phyloP scores from a whole-genome alignment of 164 flowering plant genomes.

The Vitis amurensis region DNA sequence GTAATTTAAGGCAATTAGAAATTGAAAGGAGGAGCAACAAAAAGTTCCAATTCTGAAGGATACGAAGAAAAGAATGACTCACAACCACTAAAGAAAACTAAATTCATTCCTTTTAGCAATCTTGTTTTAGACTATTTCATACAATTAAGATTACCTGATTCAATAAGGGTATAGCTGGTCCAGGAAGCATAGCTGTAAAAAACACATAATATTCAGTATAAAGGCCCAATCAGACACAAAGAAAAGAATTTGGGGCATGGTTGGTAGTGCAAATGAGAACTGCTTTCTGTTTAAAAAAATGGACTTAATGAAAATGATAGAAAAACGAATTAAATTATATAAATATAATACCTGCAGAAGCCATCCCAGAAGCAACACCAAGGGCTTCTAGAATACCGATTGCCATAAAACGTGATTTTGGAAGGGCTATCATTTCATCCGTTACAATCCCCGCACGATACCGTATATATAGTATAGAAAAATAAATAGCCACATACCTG shows the following conservation, averaged over 20 bases:
- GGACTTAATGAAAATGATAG: too few relatives aligned
- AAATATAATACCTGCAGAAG: conserved; percentile 62
- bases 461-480: conserved; percentile 50
- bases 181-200: conserved; percentile 89
- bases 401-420: conserved; percentile 56
- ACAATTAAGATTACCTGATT: conserved; percentile 57
- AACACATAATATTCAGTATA: conserved; percentile 8
- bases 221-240: background rate
- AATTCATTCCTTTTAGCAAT: background rate
- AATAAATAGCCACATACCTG: conserved; percentile 80
- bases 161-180: conserved; percentile 86
- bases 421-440: conserved; percentile 67
- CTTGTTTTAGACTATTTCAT: background rate
- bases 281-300: too few relatives aligned
- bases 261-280: too few relatives aligned
- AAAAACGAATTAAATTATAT: background rate
- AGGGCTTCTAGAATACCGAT: conserved; percentile 83
- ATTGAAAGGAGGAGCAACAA: background rate
- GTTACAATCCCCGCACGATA: conserved; percentile 65
- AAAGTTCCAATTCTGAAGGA: background rate
- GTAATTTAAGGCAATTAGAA: background rate
- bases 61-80: too few relatives aligned
- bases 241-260: too few relatives aligned
- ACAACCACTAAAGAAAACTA: background rate
- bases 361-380: conserved; percentile 81